Percentiles rank a stretch among this genome's conserved stretches.
phyloP scores from a whole-genome alignment of 2,329 filamentous ascomycete species.

The Fusarium penzigii region DNA sequence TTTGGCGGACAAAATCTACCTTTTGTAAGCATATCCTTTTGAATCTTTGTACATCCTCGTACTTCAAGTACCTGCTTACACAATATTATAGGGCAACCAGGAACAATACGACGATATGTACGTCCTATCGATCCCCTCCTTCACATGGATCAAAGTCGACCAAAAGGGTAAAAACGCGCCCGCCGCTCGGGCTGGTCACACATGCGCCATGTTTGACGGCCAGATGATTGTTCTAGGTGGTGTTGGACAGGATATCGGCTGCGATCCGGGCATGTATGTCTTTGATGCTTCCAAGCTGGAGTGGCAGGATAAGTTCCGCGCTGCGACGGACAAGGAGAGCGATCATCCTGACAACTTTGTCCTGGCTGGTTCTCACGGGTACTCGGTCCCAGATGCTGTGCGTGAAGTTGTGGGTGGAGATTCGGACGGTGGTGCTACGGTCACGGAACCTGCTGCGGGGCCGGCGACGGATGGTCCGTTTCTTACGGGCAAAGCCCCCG shows the following conservation, averaged over 20 bases:
- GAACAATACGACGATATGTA: slow-evolving; percentile 66
- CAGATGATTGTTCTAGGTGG: slow-evolving; percentile 68
- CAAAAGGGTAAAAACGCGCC: slow-evolving; percentile 56
- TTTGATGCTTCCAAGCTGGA: slow-evolving; percentile 68
- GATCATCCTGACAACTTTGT: slow-evolving; percentile 51
- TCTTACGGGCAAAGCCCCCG: slow-evolving; percentile 67
- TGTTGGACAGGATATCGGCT: slow-evolving; percentile 50
- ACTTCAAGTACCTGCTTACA: neutral
- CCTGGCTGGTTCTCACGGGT: slow-evolving; percentile 48
- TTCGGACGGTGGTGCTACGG: slow-evolving; percentile 54
- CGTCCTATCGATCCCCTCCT: slow-evolving; percentile 62
- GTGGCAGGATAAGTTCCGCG: slow-evolving; percentile 59
- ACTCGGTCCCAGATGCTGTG: slow-evolving; percentile 55
- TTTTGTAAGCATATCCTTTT: slow-evolving; percentile 40
- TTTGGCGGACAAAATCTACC: slow-evolving; percentile 78
- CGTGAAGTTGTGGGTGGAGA: slow-evolving; percentile 52
- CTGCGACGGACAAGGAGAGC: slow-evolving; percentile 59
- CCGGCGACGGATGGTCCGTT: slow-evolving; percentile 68
- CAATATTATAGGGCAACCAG: slow-evolving; percentile 41
- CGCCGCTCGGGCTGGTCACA: slow-evolving; percentile 45
- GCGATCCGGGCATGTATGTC: slow-evolving; percentile 65
- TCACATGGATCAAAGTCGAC: slow-evolving; percentile 62
- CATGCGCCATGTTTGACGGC: slow-evolving; percentile 57
- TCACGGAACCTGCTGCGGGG: slow-evolving; percentile 47
- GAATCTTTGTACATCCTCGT: neutral